phyloP scores from a whole-genome alignment of 441 rosid genomes.

The Eutrema salsugineum region DNA sequence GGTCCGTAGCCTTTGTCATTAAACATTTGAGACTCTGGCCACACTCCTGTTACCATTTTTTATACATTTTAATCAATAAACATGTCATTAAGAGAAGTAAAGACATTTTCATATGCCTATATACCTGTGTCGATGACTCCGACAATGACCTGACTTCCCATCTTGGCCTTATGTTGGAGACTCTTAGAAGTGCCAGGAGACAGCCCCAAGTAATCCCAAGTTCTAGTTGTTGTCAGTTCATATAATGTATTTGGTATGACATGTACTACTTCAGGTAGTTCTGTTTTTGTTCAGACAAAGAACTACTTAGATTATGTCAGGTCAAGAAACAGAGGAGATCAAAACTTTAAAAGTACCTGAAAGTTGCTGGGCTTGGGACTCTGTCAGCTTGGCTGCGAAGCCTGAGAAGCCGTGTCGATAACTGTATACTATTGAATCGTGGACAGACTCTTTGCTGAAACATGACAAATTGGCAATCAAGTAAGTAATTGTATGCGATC shows the following conservation, averaged over 20 bases:
- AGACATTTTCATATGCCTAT: background rate
- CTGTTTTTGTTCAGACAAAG: constrained; percentile 6
- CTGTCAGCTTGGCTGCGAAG: constrained; percentile 54
- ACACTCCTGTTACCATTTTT: constrained; percentile 43
- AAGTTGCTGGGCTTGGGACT: constrained; percentile 38
- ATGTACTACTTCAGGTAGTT: constrained; percentile 28
- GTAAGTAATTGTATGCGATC: background rate
- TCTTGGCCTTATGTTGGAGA: constrained; percentile 11
- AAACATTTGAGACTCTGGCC: constrained; percentile 68
- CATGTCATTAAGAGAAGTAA: background rate
- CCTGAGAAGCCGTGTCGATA: constrained; percentile 64
- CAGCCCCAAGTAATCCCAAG: constrained; percentile 32
- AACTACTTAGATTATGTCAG: background rate
- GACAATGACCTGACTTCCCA: constrained; percentile 15
- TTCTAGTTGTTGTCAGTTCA: constrained; percentile 22
- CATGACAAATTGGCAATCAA: background rate
- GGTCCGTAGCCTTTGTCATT: constrained; percentile 53
- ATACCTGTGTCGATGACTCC: constrained; percentile 27
- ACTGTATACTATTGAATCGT: constrained; percentile 49
- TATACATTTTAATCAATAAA: background rate
- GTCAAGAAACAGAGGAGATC: background rate
- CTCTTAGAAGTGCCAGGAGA: constrained; percentile 20
- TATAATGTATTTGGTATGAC: constrained; percentile 24
- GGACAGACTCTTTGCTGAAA: constrained; percentile 49
- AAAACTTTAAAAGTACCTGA: background rate